Percentiles rank a stretch among this genome's conserved stretches.
phyloP scores from a whole-genome alignment of 129 eudicot species.

The Oenanthe sinensis region DNA sequence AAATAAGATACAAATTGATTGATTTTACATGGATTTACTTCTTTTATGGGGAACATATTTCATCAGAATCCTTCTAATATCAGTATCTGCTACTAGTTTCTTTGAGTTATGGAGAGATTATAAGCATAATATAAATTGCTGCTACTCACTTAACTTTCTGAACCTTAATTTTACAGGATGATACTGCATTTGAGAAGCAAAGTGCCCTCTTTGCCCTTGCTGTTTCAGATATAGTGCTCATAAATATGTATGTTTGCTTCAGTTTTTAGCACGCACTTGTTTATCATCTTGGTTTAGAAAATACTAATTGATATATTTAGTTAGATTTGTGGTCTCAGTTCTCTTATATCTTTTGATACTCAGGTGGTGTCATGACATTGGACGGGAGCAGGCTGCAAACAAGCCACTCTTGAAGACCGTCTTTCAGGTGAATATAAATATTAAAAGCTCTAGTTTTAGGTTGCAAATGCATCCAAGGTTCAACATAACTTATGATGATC shows the following conservation, averaged over 20 bases:
- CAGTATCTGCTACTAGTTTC: background rate
- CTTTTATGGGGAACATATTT: background rate
- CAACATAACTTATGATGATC: conserved; percentile 8
- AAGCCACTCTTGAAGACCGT: conserved; percentile 93
- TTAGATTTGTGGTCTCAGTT: background rate
- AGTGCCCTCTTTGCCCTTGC: conserved; percentile 98
- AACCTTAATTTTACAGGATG: conserved; percentile 49
- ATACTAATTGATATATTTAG: background rate
- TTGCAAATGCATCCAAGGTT: conserved; percentile 7
- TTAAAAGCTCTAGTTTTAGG: background rate
- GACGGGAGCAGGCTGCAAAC: conserved; percentile 98
- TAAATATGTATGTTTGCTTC: conserved; percentile 71
- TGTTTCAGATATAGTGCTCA: conserved; percentile 94
- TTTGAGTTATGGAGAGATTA: background rate
- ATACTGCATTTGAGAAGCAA: conserved; percentile 91
- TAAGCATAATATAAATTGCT: background rate
- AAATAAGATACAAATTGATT: background rate
- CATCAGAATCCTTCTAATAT: background rate
- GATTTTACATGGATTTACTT: background rate
- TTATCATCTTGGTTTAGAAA: background rate
- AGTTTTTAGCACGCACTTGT: background rate
- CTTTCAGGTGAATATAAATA: conserved; percentile 51
- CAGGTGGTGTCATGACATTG: conserved; percentile 94
- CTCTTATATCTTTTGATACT: conserved; percentile 17
- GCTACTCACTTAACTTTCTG: background rate